These are phyloP conservation scores for Rhizopogon rudus DNA, from an alignment of 768 basidiomycete genomes.

Conservation along the genomic window DNA sequence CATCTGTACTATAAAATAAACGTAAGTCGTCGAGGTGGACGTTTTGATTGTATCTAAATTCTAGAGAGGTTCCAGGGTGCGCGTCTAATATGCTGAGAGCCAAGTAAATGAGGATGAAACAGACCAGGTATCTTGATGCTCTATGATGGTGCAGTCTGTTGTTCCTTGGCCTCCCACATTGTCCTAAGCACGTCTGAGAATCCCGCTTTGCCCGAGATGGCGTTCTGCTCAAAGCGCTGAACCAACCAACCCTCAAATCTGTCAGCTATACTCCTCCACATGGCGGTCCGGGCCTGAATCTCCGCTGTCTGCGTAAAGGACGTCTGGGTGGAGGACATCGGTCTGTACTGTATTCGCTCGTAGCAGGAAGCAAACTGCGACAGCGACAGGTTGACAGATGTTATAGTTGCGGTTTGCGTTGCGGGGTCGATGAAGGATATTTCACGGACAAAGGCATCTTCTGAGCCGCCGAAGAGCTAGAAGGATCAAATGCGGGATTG, in stretches of 20 bases:
- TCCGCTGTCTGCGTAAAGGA: slow-evolving; percentile 87
- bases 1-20: slow-evolving; percentile 24
- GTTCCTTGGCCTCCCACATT: slow-evolving; percentile 71
- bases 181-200: slow-evolving; percentile 85
- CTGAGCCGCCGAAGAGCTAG: slow-evolving; percentile 87
- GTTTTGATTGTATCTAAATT: slow-evolving; percentile 16
- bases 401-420: slow-evolving; percentile 74
- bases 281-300: slow-evolving; percentile 74
- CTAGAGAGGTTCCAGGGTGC: slow-evolving; percentile 7
- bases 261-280: slow-evolving; percentile 81
- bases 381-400: slow-evolving; percentile 88
- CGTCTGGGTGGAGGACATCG: slow-evolving; percentile 59
- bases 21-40: slow-evolving; percentile 16
- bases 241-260: slow-evolving; percentile 82
- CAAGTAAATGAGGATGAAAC: slow-evolving; percentile 6
- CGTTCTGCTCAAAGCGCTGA: slow-evolving; percentile 90
- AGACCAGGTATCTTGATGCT: slow-evolving; percentile 1
- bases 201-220: slow-evolving; percentile 80
- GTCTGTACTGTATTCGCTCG: slow-evolving; percentile 85
- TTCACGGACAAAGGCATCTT: slow-evolving; percentile 93
- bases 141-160: slow-evolving; percentile 31
- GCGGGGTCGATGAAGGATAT: slow-evolving; percentile 90
- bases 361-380: slow-evolving; percentile 94
- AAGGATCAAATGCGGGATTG: background rate
- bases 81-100: slow-evolving; percentile 16